Conservation (phyloP, 1,284 basidiomycete genomes). For the Sphagnurus paluster region DNA sequence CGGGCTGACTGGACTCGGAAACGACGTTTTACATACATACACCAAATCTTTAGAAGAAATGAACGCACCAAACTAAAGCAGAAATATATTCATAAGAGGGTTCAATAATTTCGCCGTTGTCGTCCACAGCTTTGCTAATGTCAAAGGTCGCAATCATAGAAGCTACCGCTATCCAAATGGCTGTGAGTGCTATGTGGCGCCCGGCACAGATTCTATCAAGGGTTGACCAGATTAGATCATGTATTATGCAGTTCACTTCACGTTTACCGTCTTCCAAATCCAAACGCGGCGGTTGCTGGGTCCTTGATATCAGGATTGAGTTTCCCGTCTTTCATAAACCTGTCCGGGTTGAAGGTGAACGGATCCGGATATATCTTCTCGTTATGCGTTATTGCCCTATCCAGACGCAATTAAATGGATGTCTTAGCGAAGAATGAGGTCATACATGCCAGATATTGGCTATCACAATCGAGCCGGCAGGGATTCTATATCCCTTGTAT, state of each 20-base stretch:
- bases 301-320: slow-evolving; percentile 16
- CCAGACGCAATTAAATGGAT: not conserved
- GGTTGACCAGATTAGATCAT: not conserved
- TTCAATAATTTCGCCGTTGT: slow-evolving; percentile 27
- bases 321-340: slow-evolving; percentile 28
- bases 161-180: slow-evolving; percentile 37
- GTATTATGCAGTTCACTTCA: too few relatives aligned
- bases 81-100: slow-evolving; percentile 21
- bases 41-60: not conserved
- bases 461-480: slow-evolving; percentile 32
- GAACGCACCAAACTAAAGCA: slow-evolving; percentile 27
- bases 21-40: not conserved
- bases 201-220: slow-evolving; percentile 29
- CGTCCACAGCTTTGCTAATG: slow-evolving; percentile 30
- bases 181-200: slow-evolving; percentile 32
- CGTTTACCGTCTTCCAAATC: slow-evolving; percentile 20
- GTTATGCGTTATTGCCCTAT: slow-evolving; percentile 40
- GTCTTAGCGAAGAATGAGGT: not conserved
- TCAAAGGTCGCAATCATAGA: slow-evolving; percentile 38
- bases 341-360: slow-evolving; percentile 37
- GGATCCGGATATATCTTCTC: slow-evolving; percentile 36
- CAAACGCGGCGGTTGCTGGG: slow-evolving; percentile 20
- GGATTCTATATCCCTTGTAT: slow-evolving; percentile 37
- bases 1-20: too few relatives aligned
- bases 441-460: slow-evolving; percentile 28